Evolutionary conservation across 768 basidiomycete genomes (phyloP).

Genomic region (Suillus luteus): DNA sequence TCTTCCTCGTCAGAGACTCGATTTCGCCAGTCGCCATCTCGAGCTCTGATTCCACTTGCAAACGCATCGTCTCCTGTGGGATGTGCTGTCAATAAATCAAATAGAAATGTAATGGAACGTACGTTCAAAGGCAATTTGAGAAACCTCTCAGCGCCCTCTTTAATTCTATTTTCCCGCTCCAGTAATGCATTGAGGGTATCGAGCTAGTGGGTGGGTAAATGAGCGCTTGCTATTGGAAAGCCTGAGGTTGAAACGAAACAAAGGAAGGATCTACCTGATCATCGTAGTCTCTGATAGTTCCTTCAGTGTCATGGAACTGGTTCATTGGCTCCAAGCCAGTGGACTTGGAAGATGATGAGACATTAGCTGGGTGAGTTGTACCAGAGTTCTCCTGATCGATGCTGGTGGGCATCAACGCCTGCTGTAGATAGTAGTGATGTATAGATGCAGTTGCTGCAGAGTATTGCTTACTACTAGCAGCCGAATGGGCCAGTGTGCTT

Average conservation of each 20-base stretch:
- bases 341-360: conserved; percentile 33
- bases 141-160: conserved; percentile 90
- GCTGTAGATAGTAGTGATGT: conserved; percentile 1
- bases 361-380: conserved; percentile 27
- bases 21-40: conserved; percentile 77
- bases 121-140: conserved; percentile 67
- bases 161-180: conserved; percentile 77
- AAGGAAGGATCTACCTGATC: conserved; percentile 30
- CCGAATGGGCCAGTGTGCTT: too few relatives aligned
- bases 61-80: conserved; percentile 55
- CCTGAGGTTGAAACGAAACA: neutral
- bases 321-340: conserved; percentile 28
- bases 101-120: conserved; percentile 9
- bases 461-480: neutral
- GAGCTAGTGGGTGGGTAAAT: conserved; percentile 45
- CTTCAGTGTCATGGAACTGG: conserved; percentile 28
- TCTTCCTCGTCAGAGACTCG: conserved; percentile 54
- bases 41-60: conserved; percentile 76
- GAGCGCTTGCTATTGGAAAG: neutral
- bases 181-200: conserved; percentile 68
- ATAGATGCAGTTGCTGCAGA: neutral
- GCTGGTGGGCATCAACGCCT: conserved; percentile 29
- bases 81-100: conserved; percentile 20
- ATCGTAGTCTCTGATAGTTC: conserved; percentile 22
- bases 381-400: conserved; percentile 32